Base-by-base conservation (phyloP, 1,284 basidiomycete genomes). In the Bjerkandera adusta region DNA sequence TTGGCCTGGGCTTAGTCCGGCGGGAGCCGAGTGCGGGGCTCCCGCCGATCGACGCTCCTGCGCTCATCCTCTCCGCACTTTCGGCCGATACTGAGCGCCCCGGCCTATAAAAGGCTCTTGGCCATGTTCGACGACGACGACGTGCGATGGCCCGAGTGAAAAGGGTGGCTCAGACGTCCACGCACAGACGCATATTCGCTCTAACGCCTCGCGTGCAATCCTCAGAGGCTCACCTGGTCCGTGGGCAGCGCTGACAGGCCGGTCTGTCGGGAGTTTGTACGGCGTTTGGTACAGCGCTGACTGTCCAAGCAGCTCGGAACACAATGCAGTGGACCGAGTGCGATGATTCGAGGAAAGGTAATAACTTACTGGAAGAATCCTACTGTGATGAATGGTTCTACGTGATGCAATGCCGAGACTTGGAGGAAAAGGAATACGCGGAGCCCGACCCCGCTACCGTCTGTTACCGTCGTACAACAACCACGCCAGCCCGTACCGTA, bases 381-480 rank as follows among this genome's bases (percentile, higher is more conserved):
- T 8, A 30, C 8, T 8, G n/a, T 30, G 8, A 8, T 30, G 8
- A 30, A 8, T 30, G 8, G 8, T 30, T 30, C 27, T n/a, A 8
- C n/a, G 8, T 8, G 8, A 30, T 8, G 8, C n/a, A n/a, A 8
- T 30, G 27, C 27, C 8, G 27, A 30, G 27, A 30, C 27, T 8
- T 30, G 8, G n/a, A n/a, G 8, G 8, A 30, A 30, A n/a, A 30
- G n/a, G n/a, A n/a, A 30, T n/a, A 30, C 27, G 8, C 27, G n/a
- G 27, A 8, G 27, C 8, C 8, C 8, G 27, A n/a, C 8, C 27
- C 8, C n/a, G n/a, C 8, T 30, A 30, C 27, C 27, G n/a, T n/a
- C 91, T 75, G 69, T 93, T 90, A 5, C 90, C 91, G 60, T 95
- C 92, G 61, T 95, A 97, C 36, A 96, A 78, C 45, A 94, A 72